Evolutionary conservation across 106 monocot genomes (phyloP).

Genomic region (Xerophyta viscosa): DNA sequence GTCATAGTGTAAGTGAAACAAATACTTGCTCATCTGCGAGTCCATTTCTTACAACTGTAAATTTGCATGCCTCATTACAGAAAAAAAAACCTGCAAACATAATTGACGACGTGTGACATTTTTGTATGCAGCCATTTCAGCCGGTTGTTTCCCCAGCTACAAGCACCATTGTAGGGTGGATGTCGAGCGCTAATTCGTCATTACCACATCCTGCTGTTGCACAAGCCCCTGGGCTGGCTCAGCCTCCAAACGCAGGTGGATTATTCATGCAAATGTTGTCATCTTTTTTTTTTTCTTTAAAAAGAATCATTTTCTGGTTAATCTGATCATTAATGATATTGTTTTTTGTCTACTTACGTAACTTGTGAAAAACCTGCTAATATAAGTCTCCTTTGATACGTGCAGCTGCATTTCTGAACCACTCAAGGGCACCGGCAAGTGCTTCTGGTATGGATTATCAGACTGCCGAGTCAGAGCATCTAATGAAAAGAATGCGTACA

Average conservation of each 20-base stretch:
- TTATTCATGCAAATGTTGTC: no score
- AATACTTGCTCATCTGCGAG: no score
- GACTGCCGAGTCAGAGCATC: constrained; percentile 80
- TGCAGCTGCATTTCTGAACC: constrained; percentile 91
- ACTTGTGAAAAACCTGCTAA: no score
- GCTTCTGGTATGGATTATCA: constrained; percentile 88
- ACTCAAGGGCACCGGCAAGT: constrained; percentile 66
- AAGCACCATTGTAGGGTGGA: constrained; percentile 91
- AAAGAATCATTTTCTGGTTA: no score
- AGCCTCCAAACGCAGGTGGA: constrained; percentile 76
- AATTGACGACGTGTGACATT: no score
- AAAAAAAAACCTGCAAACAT: no score
- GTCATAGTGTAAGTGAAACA: constrained; percentile 57
- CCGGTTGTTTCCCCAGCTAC: constrained; percentile 80
- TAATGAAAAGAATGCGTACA: constrained; percentile 82
- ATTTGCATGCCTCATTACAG: no score
- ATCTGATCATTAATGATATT: no score
- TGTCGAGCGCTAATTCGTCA: constrained; percentile 77
- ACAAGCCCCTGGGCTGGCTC: constrained; percentile 72
- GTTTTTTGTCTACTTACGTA: no score
- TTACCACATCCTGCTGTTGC: constrained; percentile 83
- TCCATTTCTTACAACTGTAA: no score
- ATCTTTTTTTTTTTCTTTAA: no score
- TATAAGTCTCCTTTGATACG: no score
- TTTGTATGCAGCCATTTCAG: constrained; percentile 74